Evolutionary conservation across 2,329 filamentous ascomycete species (phyloP), one percentile per base, ranked within the genome.

Genomic region (Sporothrix brasiliensis): DNA sequence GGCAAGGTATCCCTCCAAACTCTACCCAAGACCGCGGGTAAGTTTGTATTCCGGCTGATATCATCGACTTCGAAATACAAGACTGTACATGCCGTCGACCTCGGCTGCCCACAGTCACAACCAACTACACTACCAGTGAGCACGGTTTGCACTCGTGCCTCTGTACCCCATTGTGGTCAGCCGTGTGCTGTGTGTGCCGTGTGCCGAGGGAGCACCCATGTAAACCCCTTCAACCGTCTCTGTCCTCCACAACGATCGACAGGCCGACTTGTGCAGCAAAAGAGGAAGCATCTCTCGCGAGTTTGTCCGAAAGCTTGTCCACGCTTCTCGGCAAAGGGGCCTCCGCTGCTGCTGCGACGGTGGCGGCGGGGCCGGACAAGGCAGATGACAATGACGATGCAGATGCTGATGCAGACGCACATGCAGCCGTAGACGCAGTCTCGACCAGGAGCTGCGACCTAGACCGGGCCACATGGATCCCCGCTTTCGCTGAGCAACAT

Each of bases 11-110:
- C n/a, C 24, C 56, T 24, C 56, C 6, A 34, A 34, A 34, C 34
- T 34, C 34, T 30, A 30, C 52, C 52, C 52, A 44, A 61, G 34
- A 16, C 56, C n/a, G 34, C 34, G 56, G 56, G 56, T 61, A 44
- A 44, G 56, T 61, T 39, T 61, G n/a, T n/a, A 61, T 61, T 61
- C 34, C 56, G 56, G 56, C 56, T 60, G 30, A 60, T 60, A 60
- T 60, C 56, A 10, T 5, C 34, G 30, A 16, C 19, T 24, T 44
- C 19, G 6, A 49, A 4, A 19, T 4, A n/a, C 2, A 19, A 27
- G 14, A n/a, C 14, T 34, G 34, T 34, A 7, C 4, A 41, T 21
- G 56, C 21, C 56, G n/a, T 60, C 30, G 21, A 41, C 11, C 44
- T 49, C 44, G 3, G 19, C 11, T 54, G 24, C 14, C 44, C 52